Base-by-base conservation (phyloP, 2,329 filamentous ascomycete genomes). In the Trichoderma guizhouense region DNA sequence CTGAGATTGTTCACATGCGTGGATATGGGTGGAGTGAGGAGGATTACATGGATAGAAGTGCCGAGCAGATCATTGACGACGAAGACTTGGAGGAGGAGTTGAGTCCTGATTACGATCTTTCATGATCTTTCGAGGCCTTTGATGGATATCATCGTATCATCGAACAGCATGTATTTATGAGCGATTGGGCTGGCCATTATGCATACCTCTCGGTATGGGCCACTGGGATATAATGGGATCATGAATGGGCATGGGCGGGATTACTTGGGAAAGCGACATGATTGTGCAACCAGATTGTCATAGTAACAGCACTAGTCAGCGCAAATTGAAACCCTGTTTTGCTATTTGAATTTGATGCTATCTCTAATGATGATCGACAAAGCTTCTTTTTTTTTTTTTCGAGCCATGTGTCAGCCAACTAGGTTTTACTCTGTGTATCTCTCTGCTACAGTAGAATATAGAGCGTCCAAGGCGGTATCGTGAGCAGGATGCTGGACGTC, bases 21-120 rank as follows among this genome's bases (percentile, higher is more conserved):
- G 71, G 71, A 7, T 66, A 47, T n/a, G 68, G 63, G 4, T 71
- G 69, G 69, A 30, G 28, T 11, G 30, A 55, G 30, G 58, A 21
- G 1, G 28, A 51, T 15, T 69, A 69, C 55, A 30, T 67, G 24
- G 43, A 32, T 1, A 62, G 39, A 14, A 62, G 18, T 8, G 57
- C 39, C 3, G 43, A 53, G 28, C 26, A 51, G 14, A 69, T 69
- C 15, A 26, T 69, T 8, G 3, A 4, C 11, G 12, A 51, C 4
- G 32, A 24, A 15, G 36, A 39, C 36, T 14, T 36, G 7, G 21
- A n/a, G 36, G 2, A 5, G 2, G 11, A 36, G 32, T 3, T 7
- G 7, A 3, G 5, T 18, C 12, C 14, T 28, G 15, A 7, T 30
- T 8, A 21, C 21, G 9, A 67, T 57, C 30, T 24, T 14, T 14